Conservation (phyloP, 768 basidiomycete genomes). For the Exidia glandulosa region DNA sequence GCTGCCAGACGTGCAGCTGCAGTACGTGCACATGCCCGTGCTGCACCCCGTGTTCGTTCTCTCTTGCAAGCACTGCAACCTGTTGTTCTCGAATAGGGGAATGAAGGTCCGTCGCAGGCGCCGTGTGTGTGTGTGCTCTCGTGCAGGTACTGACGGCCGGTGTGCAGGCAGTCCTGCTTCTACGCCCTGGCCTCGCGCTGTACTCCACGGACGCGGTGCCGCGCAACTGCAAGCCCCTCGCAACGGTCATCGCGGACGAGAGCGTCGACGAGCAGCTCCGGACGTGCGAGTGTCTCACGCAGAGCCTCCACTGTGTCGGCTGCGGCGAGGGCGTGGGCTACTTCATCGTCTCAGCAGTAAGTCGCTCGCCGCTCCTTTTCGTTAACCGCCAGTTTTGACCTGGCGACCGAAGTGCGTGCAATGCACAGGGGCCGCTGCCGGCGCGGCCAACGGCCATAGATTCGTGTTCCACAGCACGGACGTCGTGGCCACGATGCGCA, state of each 20-base stretch:
- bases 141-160: not conserved
- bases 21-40: not conserved
- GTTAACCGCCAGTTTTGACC: conserved; percentile 4
- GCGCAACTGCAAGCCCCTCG: conserved; percentile 52
- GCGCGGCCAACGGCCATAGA: conserved; percentile 72
- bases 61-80: conserved; percentile 62
- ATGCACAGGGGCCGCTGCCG: conserved; percentile 39
- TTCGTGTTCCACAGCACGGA: conserved; percentile 78
- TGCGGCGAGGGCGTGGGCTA: conserved; percentile 70
- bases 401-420: conserved; percentile 39
- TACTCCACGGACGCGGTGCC: conserved; percentile 78
- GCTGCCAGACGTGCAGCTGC: not conserved
- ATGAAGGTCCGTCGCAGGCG: conserved; percentile 51
- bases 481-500: conserved; percentile 28
- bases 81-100: conserved; percentile 71
- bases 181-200: conserved; percentile 69
- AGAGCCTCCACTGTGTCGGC: conserved; percentile 67
- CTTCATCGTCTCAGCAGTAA: conserved; percentile 61
- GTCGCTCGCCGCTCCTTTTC: conserved; percentile 18
- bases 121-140: not conserved
- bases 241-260: conserved; percentile 19
- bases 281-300: conserved; percentile 79
- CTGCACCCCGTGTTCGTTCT: conserved; percentile 51
- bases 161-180: conserved; percentile 65
- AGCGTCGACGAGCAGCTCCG: conserved; percentile 31